Conservation (phyloP, 1,139 yeast species). For the Saccharomyces hybrid region DNA sequence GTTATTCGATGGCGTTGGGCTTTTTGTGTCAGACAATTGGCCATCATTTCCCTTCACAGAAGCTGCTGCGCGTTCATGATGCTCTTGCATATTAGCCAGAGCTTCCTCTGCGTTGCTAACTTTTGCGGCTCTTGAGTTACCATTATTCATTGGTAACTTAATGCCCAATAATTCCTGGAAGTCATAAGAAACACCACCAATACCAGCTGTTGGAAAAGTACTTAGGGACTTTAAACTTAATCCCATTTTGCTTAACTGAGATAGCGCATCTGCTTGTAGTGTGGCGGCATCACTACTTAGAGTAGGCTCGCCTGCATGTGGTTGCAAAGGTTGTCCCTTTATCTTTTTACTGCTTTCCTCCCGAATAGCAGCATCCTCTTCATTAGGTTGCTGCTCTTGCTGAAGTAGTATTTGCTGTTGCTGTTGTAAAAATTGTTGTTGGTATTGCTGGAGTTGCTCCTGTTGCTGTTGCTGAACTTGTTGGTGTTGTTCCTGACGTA, state of each 20-base stretch:
- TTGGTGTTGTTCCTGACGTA: conserved; percentile 20
- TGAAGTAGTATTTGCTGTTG: conserved; percentile 6
- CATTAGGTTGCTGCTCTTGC: conserved; percentile 9
- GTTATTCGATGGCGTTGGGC: background rate
- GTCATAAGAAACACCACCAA: conserved; percentile 32
- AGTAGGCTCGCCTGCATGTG: background rate
- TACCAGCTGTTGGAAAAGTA: conserved; percentile 31
- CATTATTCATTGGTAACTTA: conserved; percentile 13
- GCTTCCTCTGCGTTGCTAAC: conserved; percentile 25
- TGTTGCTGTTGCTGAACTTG: conserved; percentile 20
- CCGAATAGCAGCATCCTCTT: background rate
- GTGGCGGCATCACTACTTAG: background rate
- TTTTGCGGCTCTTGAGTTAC: conserved; percentile 17
- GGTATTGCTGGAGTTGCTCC: conserved; percentile 5
- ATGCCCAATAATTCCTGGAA: conserved; percentile 30
- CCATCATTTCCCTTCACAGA: background rate
- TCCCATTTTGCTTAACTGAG: conserved; percentile 21
- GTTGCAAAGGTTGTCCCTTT: background rate
- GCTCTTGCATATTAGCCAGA: conserved; percentile 26
- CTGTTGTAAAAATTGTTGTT: background rate
- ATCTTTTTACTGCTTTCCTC: background rate
- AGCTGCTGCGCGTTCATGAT: conserved; percentile 18
- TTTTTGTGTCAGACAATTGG: background rate
- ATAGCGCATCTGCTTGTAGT: conserved; percentile 19
- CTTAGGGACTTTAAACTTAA: conserved; percentile 22